Evolutionary conservation across 2,329 filamentous ascomycete species (phyloP), one percentile per base, ranked within the genome.

Genomic region (Rugonectria rugulosa): DNA sequence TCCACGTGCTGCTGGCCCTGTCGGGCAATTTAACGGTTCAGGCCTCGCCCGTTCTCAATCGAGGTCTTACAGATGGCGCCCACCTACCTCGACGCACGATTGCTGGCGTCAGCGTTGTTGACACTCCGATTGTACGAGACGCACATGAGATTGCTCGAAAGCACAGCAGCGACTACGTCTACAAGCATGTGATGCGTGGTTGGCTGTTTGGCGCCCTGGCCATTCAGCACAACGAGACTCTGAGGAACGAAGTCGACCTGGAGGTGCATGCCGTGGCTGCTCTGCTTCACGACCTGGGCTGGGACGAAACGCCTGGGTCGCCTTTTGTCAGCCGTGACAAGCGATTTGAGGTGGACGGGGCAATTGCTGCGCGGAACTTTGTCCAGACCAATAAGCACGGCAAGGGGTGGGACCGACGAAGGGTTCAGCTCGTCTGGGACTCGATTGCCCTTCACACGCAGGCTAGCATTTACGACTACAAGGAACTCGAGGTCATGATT

Each of bases 111-210:
- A 10, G 34, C 2, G 45, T 57, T 1, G 5, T 62, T 6, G 51
- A 62, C 6, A 60, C 38, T 0, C 42, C 49, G 3, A 29, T 62
- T 1, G 43, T 62, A 6, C 37, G 45, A 4, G 56, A 19, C 2
- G 59, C 56, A 1, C 19, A 55, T 11, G 21, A 9, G 2, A 41
- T 48, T 4, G 56, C 49, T 5, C 3, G 21, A 3, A 1, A 58
- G 6, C 43, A 62, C 10, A 54, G 56, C 20, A 47, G 19, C 1
- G 24, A 55, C 7, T 46, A 43, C 8, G 23, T 49, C 2, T 63
- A 62, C n/a, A 62, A 60, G 10, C 59, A 62, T 24, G 27, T 62
- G 1, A 50, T 63, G 40, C 31, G 53, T 2, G 40, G 34, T 0
- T 62, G 53, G 60, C 49, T 63, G 1, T 62, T 47, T 19, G 53